phyloP scores from a whole-genome alignment of 2,329 filamentous ascomycete species.

The Endothia cerciana region DNA sequence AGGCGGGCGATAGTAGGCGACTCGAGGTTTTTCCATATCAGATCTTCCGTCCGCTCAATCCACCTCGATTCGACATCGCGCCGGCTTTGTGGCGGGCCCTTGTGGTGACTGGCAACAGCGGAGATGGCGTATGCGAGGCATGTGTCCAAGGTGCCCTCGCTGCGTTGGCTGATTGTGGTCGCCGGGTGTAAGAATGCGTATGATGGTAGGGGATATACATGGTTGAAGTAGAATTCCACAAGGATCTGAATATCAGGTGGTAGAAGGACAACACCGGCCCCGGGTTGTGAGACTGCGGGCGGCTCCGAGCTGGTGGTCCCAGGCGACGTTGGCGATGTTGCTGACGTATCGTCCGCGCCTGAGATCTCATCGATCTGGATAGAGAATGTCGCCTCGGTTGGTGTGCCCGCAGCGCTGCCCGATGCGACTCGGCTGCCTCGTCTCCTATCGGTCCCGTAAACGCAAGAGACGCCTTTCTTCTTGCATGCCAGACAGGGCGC shows the following conservation, averaged over 20 bases:
- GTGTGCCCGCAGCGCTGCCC: constrained; percentile 20
- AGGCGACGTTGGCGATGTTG: constrained; percentile 23
- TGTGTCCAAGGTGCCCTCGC: constrained; percentile 22
- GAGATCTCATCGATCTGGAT: constrained; percentile 11
- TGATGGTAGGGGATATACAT: constrained; percentile 26
- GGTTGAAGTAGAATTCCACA: constrained; percentile 27
- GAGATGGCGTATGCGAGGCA: constrained; percentile 23
- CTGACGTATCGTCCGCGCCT: constrained; percentile 19
- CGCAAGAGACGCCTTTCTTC: constrained; percentile 23
- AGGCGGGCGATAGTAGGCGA: constrained; percentile 32
- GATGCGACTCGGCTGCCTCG: constrained; percentile 14
- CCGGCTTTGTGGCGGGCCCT: constrained; percentile 9
- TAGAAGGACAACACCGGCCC: background rate
- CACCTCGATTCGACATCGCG: constrained; percentile 17
- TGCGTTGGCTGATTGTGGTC: constrained; percentile 25
- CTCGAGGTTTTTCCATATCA: constrained; percentile 33
- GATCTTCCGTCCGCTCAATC: constrained; percentile 23
- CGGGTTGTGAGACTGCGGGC: background rate
- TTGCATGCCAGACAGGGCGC: constrained; percentile 26
- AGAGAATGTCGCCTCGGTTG: constrained; percentile 19
- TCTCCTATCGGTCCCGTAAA: constrained; percentile 22
- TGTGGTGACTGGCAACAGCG: constrained; percentile 26
- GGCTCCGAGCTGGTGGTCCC: constrained; percentile 15
- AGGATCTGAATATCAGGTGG: constrained; percentile 21
- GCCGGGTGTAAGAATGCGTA: constrained; percentile 28